These are phyloP conservation scores for Volvox reticuliferus DNA, from an alignment of 139 green algal species.

Conservation along the genomic window DNA sequence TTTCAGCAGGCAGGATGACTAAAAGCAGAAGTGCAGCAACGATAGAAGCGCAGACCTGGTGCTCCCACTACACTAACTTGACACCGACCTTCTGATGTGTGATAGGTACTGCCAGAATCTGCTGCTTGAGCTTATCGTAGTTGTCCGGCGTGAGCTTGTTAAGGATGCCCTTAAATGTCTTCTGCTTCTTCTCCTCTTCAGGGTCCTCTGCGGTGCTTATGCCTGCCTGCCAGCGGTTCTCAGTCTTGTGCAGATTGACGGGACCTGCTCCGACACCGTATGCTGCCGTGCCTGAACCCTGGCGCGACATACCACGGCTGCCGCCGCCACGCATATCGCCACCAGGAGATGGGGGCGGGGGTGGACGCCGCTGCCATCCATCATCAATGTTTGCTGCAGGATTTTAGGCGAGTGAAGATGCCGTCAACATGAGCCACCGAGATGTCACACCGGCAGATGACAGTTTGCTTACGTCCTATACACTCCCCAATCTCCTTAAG, in stretches of 20 bases:
- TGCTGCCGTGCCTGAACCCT: constrained; percentile 38
- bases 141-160: constrained; percentile 99
- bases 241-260: constrained; percentile 74
- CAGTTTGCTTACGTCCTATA: no score
- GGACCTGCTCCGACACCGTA: constrained; percentile 1
- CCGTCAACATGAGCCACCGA: neutral
- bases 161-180: constrained; percentile 92
- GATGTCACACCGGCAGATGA: no score
- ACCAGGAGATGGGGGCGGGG: constrained; percentile 61
- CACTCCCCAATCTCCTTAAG: no score
- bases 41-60: neutral
- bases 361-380: constrained; percentile 68
- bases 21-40: no score
- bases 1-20: no score
- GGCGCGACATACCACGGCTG: constrained; percentile 43
- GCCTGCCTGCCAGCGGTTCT: constrained; percentile 72
- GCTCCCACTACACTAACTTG: neutral
- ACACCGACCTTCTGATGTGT: constrained; percentile 56
- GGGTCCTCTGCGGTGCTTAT: constrained; percentile 77
- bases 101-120: constrained; percentile 91
- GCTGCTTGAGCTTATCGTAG: constrained; percentile 90
- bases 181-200: constrained; percentile 95
- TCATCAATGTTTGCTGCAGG: constrained; percentile 54
- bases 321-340: constrained; percentile 50
- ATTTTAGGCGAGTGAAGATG: neutral